Evolutionary conservation across 2,329 filamentous ascomycete species (phyloP), one percentile per base, ranked within the genome.

Genomic region (Sarocladium strictum): DNA sequence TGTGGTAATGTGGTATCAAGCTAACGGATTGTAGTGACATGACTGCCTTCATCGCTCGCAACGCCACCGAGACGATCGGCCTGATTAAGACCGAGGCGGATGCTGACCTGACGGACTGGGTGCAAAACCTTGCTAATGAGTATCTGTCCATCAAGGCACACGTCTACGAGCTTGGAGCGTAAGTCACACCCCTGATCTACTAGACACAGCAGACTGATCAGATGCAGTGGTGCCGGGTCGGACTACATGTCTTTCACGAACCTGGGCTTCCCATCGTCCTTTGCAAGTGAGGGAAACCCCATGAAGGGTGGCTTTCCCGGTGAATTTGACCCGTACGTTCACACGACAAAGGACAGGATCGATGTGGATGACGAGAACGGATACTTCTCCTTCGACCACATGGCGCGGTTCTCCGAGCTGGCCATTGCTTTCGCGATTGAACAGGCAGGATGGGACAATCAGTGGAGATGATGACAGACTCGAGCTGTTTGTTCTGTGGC

Each of bases 241-340:
- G 71, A 73, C 51, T 72, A 73, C 60, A 71, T 72, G 70, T 70
- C 69, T 1, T 73, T 64, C 55, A 71, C 70, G 1, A 60, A 68
- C 59, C 58, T 67, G n/a, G 67, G 66, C n/a, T 73, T 67, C 57
- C 71, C 70, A 2, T 63, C 70, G 1, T 61, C 69, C 0, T 72
- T 73, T 53, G 71, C 70, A 1, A 63, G 65, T 0, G 70, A 73
- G 58, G 70, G 71, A 9, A 64, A 73, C 57, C 71, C 69, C 1
- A 58, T 65, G 2, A 58, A 58, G 7, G 62, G 61, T n/a, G 60
- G 59, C 1, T 64, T 65, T 52, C 61, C 63, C 0, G 69, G 69
- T 38, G 67, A 70, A 12, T 67, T 61, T n/a, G 68, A 73, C 43
- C 70, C 70, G 2, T 73, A 72, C 37, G 59, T 73, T 1, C 70